A percentile compares a stretch with the other conserved stretches of the same genome.
phyloP scores from a whole-genome alignment of 169 alveolate species.

The Amoebophrya sp. region DNA sequence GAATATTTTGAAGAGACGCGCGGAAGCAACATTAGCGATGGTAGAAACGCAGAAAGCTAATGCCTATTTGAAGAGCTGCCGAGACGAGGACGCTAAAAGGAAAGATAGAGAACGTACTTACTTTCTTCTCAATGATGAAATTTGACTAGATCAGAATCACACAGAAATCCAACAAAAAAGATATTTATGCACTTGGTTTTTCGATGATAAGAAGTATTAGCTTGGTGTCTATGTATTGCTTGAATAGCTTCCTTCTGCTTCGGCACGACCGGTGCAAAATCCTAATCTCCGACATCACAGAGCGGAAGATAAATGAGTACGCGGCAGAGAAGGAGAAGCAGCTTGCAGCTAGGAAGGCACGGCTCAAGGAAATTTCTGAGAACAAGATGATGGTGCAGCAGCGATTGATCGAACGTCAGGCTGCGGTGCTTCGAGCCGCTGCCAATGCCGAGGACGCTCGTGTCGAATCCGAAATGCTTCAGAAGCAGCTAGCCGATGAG shows the following conservation, averaged over 20 bases:
- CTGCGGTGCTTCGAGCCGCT: constrained; percentile 25
- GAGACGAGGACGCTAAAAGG: not conserved
- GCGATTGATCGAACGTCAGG: constrained; percentile 30
- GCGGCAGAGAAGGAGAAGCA: constrained; percentile 30
- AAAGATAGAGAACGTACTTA: not conserved
- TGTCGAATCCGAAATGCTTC: constrained; percentile 30
- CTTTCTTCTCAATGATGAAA: not conserved
- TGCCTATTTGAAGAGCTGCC: constrained; percentile 27
- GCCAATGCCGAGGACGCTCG: constrained; percentile 21
- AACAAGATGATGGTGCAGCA: constrained; percentile 4
- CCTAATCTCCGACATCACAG: not conserved
- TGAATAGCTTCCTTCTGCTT: not conserved
- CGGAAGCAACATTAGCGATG: constrained; percentile 15
- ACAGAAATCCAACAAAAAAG: no score
- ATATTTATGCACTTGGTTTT: not conserved
- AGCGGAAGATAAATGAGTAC: constrained; percentile 28
- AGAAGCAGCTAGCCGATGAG: constrained; percentile 34
- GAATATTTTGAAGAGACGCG: constrained; percentile 21
- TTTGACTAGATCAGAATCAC: no score
- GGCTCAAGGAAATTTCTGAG: not conserved
- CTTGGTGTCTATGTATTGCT: not conserved
- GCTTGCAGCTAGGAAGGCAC: constrained; percentile 16
- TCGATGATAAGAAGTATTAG: not conserved
- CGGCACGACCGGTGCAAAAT: not conserved
- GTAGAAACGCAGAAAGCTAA: constrained; percentile 38